A percentile compares a stretch with the other conserved stretches of the same genome.
These are phyloP conservation scores for Neurospora terricola DNA, from an alignment of 495 filamentous ascomycete genomes.

Conservation along the genomic window DNA sequence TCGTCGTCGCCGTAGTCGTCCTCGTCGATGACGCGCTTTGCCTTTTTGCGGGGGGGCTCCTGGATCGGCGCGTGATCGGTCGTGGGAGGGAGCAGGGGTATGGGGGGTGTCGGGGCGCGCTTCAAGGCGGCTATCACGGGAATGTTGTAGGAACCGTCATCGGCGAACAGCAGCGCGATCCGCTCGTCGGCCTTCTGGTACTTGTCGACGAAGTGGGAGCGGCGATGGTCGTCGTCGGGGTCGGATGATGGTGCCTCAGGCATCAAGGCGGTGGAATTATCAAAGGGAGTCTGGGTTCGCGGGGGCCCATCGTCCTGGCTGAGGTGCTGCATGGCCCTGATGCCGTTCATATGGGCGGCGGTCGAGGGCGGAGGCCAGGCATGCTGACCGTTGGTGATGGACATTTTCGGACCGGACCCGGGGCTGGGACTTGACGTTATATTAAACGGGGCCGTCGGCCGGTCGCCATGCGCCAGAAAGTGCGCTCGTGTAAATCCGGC, in stretches of 20 bases:
- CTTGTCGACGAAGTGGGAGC: slow-evolving; percentile 33
- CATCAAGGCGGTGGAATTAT: slow-evolving; percentile 31
- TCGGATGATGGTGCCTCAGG: slow-evolving; percentile 40
- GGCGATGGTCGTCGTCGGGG: slow-evolving; percentile 33
- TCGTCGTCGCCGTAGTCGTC: slow-evolving; percentile 82
- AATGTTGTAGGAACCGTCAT: slow-evolving; percentile 55
- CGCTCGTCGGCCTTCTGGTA: slow-evolving; percentile 30
- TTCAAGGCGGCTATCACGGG: slow-evolving; percentile 29
- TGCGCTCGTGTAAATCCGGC: slow-evolving; percentile 35
- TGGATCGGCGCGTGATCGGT: slow-evolving; percentile 38
- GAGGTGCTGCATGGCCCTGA: slow-evolving; percentile 16
- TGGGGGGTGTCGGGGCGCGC: slow-evolving; percentile 21
- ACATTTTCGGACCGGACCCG: slow-evolving; percentile 28
- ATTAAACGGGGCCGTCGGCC: slow-evolving; percentile 17
- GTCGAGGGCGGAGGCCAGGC: slow-evolving; percentile 32
- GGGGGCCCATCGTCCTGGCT: slow-evolving; percentile 26
- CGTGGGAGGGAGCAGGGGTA: slow-evolving; percentile 28
- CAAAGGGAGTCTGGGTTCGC: slow-evolving; percentile 28
- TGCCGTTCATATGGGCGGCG: slow-evolving; percentile 24
- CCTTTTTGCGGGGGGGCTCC: slow-evolving; percentile 39
- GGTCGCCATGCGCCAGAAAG: slow-evolving; percentile 40
- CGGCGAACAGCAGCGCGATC: slow-evolving; percentile 61
- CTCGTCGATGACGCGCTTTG: slow-evolving; percentile 54
- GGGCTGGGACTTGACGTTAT: slow-evolving; percentile 5
- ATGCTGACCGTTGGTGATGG: slow-evolving; percentile 41